phyloP scores from a whole-genome alignment of 2,329 filamentous ascomycete genomes.

The Diplodia scrobiculata region DNA sequence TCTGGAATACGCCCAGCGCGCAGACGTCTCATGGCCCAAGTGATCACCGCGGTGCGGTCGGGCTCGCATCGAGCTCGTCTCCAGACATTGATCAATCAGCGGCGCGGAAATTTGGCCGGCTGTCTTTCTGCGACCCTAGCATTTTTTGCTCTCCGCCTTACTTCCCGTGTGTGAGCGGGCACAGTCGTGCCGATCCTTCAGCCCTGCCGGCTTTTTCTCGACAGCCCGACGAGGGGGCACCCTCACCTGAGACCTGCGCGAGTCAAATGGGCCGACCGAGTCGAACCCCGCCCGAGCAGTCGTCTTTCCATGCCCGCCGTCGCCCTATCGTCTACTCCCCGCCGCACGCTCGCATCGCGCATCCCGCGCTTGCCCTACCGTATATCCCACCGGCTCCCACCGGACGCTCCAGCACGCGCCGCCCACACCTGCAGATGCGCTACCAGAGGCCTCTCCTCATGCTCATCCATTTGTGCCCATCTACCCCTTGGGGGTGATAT shows the following conservation, averaged over 20 bases:
- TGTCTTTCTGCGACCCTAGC: conserved; percentile 14
- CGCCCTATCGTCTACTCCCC: conserved; percentile 1
- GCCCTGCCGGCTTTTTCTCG: conserved; percentile 20
- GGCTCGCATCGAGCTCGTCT: conserved; percentile 12
- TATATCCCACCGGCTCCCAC: conserved; percentile 25
- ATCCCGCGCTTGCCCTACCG: conserved; percentile 23
- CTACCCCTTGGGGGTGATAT: conserved; percentile 9
- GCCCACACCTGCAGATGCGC: background rate
- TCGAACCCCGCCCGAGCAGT: conserved; percentile 2
- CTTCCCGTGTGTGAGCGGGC: conserved; percentile 3
- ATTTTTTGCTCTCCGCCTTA: background rate
- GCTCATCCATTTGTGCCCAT: conserved; percentile 10
- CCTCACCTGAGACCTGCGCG: conserved; percentile 21
- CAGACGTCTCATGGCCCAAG: background rate
- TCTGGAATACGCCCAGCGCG: conserved; percentile 1
- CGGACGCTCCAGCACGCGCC: background rate
- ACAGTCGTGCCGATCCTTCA: conserved; percentile 21
- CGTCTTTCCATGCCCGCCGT: conserved; percentile 5
- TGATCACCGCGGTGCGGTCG: conserved; percentile 1
- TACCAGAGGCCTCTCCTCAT: conserved; percentile 1
- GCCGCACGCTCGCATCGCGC: conserved; percentile 8
- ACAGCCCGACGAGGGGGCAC: background rate
- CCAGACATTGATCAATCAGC: conserved; percentile 22
- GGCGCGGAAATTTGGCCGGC: conserved; percentile 6
- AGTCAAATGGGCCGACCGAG: conserved; percentile 9